A percentile compares a stretch with the other conserved stretches of the same genome.
Conservation (phyloP, 2,329 filamentous ascomycete genomes). For the Fusarium staphyleae region DNA sequence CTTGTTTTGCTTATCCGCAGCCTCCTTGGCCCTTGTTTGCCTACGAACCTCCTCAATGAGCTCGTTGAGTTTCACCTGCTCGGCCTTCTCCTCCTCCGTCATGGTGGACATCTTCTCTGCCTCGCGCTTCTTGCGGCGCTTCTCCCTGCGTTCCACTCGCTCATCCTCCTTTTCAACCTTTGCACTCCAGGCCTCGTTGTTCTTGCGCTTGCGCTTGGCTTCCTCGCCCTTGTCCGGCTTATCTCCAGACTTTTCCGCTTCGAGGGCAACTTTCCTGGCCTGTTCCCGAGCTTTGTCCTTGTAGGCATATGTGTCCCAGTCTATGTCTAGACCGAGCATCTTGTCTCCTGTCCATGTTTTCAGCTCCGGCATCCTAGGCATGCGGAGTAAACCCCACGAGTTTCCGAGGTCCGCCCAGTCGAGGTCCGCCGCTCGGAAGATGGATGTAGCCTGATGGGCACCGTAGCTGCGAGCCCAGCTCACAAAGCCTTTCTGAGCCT, state of each 20-base stretch:
- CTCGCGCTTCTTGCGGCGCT: conserved; percentile 69
- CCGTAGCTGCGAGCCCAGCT: conserved; percentile 92
- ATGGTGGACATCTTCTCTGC: conserved; percentile 68
- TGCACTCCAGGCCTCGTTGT: conserved; percentile 75
- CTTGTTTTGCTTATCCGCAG: conserved; percentile 50
- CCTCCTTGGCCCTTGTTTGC: conserved; percentile 58
- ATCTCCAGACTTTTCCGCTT: conserved; percentile 52
- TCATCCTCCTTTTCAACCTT: conserved; percentile 72
- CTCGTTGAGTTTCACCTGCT: conserved; percentile 67
- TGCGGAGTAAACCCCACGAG: conserved; percentile 83
- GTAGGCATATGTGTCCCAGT: conserved; percentile 74
- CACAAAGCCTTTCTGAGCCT: conserved; percentile 89
- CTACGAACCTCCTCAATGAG: conserved; percentile 70
- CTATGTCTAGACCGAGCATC: conserved; percentile 66
- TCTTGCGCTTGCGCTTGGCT: conserved; percentile 63
- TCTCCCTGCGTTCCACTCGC: conserved; percentile 68
- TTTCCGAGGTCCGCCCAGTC: conserved; percentile 84
- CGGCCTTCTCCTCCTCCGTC: conserved; percentile 72
- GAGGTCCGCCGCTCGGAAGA: conserved; percentile 82
- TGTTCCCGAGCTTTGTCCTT: conserved; percentile 76
- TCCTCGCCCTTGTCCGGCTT: conserved; percentile 51
- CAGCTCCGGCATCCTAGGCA: conserved; percentile 94
- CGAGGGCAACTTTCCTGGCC: conserved; percentile 64
- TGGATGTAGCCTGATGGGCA: conserved; percentile 89
- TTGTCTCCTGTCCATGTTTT: conserved; percentile 75